Conservation (phyloP, 257 asterid species). For the Plantago ovata region DNA sequence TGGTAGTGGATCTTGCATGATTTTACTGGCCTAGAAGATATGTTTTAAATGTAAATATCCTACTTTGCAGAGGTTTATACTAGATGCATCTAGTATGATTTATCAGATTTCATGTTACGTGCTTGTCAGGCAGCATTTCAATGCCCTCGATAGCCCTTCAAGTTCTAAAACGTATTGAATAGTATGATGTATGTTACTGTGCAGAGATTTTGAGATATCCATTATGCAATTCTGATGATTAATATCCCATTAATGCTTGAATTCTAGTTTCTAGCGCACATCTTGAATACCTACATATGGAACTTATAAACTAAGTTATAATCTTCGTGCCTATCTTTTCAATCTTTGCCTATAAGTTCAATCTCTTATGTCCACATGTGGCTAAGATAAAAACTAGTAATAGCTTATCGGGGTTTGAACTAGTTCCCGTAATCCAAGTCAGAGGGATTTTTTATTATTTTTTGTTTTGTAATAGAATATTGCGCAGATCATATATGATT, state of each 20-base stretch:
- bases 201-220: not conserved
- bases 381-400: not conserved
- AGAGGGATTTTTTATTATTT: no score
- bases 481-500: no score
- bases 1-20: not conserved
- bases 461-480: no score
- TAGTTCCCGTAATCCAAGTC: no score
- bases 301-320: no score
- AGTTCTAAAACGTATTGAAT: not conserved
- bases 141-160: not conserved
- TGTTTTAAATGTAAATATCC: not conserved
- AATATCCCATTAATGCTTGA: not conserved
- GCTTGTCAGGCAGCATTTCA: not conserved
- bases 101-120: not conserved
- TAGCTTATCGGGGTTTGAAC: no score
- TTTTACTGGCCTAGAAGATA: not conserved
- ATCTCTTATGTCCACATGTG: not conserved
- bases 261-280: not conserved
- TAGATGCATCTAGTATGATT: no score
- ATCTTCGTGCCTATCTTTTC: no score
- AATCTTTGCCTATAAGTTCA: not conserved
- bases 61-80: no score
- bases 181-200: not conserved
- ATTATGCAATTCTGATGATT: not conserved
- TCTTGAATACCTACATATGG: no score